Base-by-base conservation (phyloP, 768 basidiomycete species). In the Gelatoporia subvermispora region DNA sequence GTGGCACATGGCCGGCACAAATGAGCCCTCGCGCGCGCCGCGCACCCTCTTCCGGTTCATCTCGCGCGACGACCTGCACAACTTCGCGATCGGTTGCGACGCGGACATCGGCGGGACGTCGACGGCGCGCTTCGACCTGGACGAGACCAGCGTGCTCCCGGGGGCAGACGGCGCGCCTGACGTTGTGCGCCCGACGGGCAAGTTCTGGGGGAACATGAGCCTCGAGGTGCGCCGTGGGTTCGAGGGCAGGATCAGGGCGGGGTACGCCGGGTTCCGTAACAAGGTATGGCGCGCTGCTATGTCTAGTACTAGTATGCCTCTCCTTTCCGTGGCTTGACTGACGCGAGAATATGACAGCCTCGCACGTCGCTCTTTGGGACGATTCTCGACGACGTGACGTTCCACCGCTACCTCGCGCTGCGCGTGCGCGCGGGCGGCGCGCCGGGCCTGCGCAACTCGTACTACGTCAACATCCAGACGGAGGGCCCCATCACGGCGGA, bases 381-480 rank as follows among this genome's bases (percentile, higher is more conserved):
- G 50, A 66, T 90, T 42, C 78, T 75, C 3, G 92, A 95, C 60
- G 93, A 97, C 69, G 80, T 89, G 24, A 85, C 88, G 28, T 71
- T 76, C 35, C 89, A 94, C 62, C 74, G 79, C 16, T 97, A 86
- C 66, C 73, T 98, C 22, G 82, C 84, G 2, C 70, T 98, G 43
- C 84, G 89, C 3, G 68, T 96, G 10, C 83, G 89, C 15, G 78
- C 85, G 50, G 77, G 77, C 21, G 94, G 93, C 2, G 81, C 90
- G 54, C 81, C 83, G 18, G 74, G 79, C 35, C 87, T 87, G 36
- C 79, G 82, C 53, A 81, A 81, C 55, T 84, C 88, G n/a, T 97
- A 93, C 73, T 94, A 87, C 56, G 86, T 92, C 41, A 97, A 98
- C 67, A 70, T 97, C 40, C 93, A 96, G 65, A 95, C 93, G 2